Conservation (phyloP, 495 filamentous ascomycete species). For the Podospora tetraspora region DNA sequence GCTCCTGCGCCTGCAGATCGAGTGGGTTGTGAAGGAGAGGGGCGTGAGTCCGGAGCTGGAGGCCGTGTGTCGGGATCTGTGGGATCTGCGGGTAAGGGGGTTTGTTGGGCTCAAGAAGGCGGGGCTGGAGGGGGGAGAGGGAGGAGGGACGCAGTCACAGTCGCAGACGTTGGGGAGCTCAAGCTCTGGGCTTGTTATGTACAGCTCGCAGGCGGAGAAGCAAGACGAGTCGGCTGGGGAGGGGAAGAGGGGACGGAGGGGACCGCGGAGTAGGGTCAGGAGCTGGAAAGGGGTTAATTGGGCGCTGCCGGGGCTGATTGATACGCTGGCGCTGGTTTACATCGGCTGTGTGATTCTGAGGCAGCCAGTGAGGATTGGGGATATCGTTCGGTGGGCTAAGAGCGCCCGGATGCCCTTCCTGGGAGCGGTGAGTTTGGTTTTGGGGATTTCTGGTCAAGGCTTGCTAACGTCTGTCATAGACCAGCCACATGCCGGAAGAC, state of each 20-base stretch:
- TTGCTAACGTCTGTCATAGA: conserved; percentile 27
- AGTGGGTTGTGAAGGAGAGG: conserved; percentile 41
- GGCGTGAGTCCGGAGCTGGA: conserved; percentile 43
- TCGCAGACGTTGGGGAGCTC: neutral
- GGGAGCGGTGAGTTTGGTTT: conserved; percentile 29
- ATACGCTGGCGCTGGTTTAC: conserved; percentile 43
- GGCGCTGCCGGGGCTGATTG: conserved; percentile 36
- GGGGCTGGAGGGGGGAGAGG: conserved; percentile 7
- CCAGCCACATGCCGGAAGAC: conserved; percentile 54
- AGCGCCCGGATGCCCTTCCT: conserved; percentile 38
- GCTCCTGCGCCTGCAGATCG: conserved; percentile 46
- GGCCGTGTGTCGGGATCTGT: conserved; percentile 47
- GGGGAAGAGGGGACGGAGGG: neutral
- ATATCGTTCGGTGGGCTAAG: conserved; percentile 42
- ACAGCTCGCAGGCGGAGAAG: conserved; percentile 36
- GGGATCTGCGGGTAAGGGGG: conserved; percentile 42
- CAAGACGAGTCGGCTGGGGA: neutral
- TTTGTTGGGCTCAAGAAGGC: conserved; percentile 29
- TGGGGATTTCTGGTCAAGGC: neutral
- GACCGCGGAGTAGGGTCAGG: conserved; percentile 12
- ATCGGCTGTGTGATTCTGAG: conserved; percentile 37
- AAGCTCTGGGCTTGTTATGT: conserved; percentile 23
- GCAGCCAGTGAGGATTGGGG: conserved; percentile 39
- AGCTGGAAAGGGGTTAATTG: conserved; percentile 31
- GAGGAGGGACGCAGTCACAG: conserved; percentile 1